Percentiles rank a stretch among this genome's conserved stretches.
phyloP scores from a whole-genome alignment of 225 moss, liverwort and hornwort genomes.

The Marchantia paleacea region DNA sequence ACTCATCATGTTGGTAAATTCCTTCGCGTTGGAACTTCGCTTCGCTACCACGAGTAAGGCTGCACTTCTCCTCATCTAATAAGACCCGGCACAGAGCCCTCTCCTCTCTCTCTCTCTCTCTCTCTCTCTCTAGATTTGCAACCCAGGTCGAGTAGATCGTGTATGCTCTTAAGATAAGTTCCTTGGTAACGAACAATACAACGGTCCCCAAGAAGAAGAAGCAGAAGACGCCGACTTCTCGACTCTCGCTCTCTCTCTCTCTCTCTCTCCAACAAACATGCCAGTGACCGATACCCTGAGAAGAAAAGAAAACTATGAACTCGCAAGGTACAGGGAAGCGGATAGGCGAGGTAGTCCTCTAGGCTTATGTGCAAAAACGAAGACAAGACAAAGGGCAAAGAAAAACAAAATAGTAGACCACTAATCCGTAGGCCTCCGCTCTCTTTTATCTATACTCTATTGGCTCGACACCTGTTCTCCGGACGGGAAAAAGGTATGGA shows the following conservation, averaged over 20 bases:
- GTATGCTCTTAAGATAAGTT: background rate
- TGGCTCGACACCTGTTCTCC: slow-evolving; percentile 3
- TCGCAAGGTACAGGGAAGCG: background rate
- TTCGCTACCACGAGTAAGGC: background rate
- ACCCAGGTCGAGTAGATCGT: slow-evolving; percentile 11
- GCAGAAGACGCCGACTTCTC: background rate
- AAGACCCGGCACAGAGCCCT: slow-evolving; percentile 3
- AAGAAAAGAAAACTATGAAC: background rate
- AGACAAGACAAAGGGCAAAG: slow-evolving; percentile 1
- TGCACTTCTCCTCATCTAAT: background rate
- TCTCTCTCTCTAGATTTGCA: background rate
- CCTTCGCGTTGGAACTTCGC: background rate
- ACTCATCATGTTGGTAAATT: slow-evolving; percentile 14
- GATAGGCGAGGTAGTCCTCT: background rate
- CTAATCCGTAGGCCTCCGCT: background rate
- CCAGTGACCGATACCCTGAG: background rate
- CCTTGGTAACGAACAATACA: background rate
- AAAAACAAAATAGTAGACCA: slow-evolving; percentile 4
- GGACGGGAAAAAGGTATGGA: background rate
- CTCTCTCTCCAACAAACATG: background rate
- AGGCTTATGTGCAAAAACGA: background rate
- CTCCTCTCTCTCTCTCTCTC: background rate
- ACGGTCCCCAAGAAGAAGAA: background rate
- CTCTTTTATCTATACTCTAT: slow-evolving; percentile 14
- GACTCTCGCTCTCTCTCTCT: background rate